phyloP scores from a whole-genome alignment of 768 basidiomycete species.

The Lactarius indigo region DNA sequence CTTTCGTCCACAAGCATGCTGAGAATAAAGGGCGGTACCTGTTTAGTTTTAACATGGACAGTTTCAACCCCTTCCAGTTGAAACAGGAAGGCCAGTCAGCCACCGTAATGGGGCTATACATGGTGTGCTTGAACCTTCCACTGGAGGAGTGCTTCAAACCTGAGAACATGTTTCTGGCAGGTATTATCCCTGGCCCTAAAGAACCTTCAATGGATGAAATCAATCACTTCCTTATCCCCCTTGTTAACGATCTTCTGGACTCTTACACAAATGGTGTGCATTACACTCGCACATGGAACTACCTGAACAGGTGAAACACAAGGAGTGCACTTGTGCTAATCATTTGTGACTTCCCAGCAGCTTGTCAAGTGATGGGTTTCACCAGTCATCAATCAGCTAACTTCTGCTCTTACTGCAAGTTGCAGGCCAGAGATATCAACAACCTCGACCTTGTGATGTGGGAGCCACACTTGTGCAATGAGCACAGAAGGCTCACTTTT shows the following conservation, averaged over 20 bases:
- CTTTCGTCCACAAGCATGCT: not conserved
- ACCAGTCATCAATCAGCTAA: not conserved
- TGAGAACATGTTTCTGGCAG: slow-evolving; percentile 42
- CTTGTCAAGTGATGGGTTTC: not conserved
- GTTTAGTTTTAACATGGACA: slow-evolving; percentile 35
- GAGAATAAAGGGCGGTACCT: slow-evolving; percentile 27
- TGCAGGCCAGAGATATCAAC: not conserved
- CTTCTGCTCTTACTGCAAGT: not conserved
- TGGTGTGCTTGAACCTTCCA: slow-evolving; percentile 39
- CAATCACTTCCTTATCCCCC: slow-evolving; percentile 38
- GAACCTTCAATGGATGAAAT: slow-evolving; percentile 34
- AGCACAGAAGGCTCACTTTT: slow-evolving; percentile 15
- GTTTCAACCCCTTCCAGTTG: slow-evolving; percentile 38
- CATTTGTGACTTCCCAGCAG: not conserved
- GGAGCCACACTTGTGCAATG: not conserved
- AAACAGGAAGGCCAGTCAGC: slow-evolving; percentile 31
- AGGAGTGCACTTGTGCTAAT: slow-evolving; percentile 7
- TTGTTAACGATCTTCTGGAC: slow-evolving; percentile 37
- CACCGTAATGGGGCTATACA: slow-evolving; percentile 31
- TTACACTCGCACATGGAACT: slow-evolving; percentile 28
- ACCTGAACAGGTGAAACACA: not conserved
- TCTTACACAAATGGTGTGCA: slow-evolving; percentile 37
- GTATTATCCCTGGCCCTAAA: slow-evolving; percentile 41
- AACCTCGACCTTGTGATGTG: not conserved
- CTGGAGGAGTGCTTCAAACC: slow-evolving; percentile 34